phyloP scores from a whole-genome alignment of 495 filamentous ascomycete species.

The Penicillium macrosclerotiorum region DNA sequence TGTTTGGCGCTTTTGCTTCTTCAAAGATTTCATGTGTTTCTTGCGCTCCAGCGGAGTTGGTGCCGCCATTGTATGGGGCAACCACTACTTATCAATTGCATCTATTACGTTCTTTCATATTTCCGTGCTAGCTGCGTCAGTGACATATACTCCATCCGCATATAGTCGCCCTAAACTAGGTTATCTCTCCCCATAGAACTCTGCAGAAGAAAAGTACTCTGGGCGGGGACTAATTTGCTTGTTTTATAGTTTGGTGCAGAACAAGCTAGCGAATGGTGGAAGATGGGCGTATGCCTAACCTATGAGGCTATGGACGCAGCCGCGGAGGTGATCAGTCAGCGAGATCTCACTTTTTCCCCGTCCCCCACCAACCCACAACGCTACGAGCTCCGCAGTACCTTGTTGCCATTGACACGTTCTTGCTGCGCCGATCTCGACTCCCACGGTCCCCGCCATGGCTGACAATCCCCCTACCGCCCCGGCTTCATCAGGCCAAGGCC shows the following conservation, averaged over 20 bases:
- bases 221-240: too few species aligned
- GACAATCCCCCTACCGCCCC: constrained; percentile 30
- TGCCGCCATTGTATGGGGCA: constrained; percentile 22
- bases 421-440: constrained; percentile 3
- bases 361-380: constrained; percentile 20
- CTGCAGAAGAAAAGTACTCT: too few species aligned
- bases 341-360: constrained; percentile 19
- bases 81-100: constrained; percentile 4
- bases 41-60: constrained; percentile 43
- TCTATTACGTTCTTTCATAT: constrained; percentile 4
- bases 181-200: too few species aligned
- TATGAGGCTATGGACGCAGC: neutral
- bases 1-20: constrained; percentile 15
- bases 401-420: constrained; percentile 10
- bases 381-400: constrained; percentile 10
- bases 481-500: constrained; percentile 30
- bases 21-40: constrained; percentile 23
- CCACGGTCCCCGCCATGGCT: constrained; percentile 29
- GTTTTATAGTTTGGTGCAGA: neutral
- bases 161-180: too few species aligned
- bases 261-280: neutral
- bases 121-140: too few species aligned
- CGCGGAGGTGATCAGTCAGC: constrained; percentile 27
- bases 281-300: neutral
- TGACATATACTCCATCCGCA: too few species aligned